Percentiles rank a stretch among this genome's conserved stretches.
phyloP scores from a whole-genome alignment of 495 filamentous ascomycete genomes.

The Cercophora samala region DNA sequence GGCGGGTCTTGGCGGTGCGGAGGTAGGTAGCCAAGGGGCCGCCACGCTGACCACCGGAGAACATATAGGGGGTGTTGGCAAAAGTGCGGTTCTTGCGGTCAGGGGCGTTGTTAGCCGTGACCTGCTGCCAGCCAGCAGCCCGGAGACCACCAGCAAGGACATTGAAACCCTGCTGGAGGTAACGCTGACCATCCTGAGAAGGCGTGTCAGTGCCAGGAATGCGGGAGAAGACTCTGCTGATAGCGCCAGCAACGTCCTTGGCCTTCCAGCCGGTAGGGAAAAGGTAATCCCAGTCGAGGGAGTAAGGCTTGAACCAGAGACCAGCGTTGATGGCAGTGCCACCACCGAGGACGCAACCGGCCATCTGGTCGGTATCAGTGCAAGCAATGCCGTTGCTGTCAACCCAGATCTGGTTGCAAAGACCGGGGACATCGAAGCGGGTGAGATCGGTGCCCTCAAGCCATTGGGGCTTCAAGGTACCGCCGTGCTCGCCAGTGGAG shows the following conservation, averaged over 20 bases:
- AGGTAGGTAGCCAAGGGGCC: slow-evolving; percentile 75
- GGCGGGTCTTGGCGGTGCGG: slow-evolving; percentile 54
- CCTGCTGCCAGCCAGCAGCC: slow-evolving; percentile 57
- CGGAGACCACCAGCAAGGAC: slow-evolving; percentile 55
- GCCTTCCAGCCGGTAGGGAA: slow-evolving; percentile 73
- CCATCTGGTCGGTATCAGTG: slow-evolving; percentile 67
- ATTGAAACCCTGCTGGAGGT: slow-evolving; percentile 64
- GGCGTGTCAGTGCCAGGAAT: slow-evolving; percentile 69
- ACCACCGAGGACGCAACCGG: slow-evolving; percentile 74
- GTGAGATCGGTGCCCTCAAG: slow-evolving; percentile 64
- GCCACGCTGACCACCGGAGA: slow-evolving; percentile 60
- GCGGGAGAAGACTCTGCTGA: slow-evolving; percentile 58
- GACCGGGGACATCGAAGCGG: slow-evolving; percentile 75
- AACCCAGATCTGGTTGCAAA: slow-evolving; percentile 68
- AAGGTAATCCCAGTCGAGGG: slow-evolving; percentile 66
- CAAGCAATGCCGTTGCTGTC: slow-evolving; percentile 62
- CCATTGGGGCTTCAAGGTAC: slow-evolving; percentile 58
- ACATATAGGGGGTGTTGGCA: slow-evolving; percentile 67
- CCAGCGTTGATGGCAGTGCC: slow-evolving; percentile 73
- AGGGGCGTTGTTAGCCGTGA: slow-evolving; percentile 59
- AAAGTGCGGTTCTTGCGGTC: slow-evolving; percentile 65
- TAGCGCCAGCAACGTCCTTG: slow-evolving; percentile 56
- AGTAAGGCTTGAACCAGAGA: slow-evolving; percentile 48
- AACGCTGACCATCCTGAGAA: slow-evolving; percentile 64
- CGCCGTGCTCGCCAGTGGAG: slow-evolving; percentile 57